Conservation (phyloP, 306 rosid species). For the Malus orientalis region DNA sequence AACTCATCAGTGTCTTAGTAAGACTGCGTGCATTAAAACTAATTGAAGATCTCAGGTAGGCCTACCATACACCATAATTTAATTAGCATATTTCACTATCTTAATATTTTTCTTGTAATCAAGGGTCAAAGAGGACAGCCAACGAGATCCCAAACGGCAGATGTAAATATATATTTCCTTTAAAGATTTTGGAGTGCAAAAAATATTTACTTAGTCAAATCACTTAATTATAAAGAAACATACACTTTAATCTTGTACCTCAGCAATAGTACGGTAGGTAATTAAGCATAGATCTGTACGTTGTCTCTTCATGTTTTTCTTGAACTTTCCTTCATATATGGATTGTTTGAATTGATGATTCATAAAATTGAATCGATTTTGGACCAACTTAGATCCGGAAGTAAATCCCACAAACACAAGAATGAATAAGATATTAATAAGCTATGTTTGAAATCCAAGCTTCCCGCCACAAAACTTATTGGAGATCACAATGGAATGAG, state of each 20-base stretch:
- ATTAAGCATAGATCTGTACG: neutral
- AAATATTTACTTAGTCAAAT: neutral
- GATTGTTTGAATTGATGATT: neutral
- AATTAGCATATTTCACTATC: neutral
- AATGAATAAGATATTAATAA: no score
- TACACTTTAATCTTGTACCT: neutral
- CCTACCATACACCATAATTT: neutral
- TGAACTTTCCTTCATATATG: neutral
- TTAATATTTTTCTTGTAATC: slow-evolving; percentile 2
- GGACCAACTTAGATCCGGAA: no score
- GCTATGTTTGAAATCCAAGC: no score
- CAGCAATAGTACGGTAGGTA: neutral
- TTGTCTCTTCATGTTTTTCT: no score
- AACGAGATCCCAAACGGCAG: slow-evolving; percentile 40
- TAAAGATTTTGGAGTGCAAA: slow-evolving; percentile 17
- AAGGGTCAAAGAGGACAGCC: slow-evolving; percentile 11
- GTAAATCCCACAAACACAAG: no score
- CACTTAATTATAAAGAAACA: neutral
- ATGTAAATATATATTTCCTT: neutral
- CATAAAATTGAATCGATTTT: no score
- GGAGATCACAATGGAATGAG: no score
- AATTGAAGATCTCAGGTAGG: slow-evolving; percentile 18
- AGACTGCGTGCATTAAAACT: neutral
- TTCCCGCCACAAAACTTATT: no score
- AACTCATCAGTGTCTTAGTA: neutral